Percentiles rank a stretch among this genome's conserved stretches.
Conservation (phyloP, 768 basidiomycete species). For the Phaeotremella fagi region DNA sequence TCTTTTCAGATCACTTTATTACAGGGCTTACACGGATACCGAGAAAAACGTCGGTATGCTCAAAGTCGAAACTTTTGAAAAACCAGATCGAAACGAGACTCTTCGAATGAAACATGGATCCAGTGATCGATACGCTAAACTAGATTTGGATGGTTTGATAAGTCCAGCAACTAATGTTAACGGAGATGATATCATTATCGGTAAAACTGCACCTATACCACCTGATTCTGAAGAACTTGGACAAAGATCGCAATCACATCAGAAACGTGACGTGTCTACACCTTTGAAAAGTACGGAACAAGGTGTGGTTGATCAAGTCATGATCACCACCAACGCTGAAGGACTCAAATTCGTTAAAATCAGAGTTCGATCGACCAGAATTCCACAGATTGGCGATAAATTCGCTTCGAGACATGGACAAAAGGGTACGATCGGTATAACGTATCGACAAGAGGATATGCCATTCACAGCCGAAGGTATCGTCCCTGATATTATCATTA, state of each 20-base stretch:
- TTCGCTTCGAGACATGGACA: constrained; percentile 99
- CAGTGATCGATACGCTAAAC: constrained; percentile 71
- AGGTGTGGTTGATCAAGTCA: constrained; percentile 94
- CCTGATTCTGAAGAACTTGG: constrained; percentile 96
- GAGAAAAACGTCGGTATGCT: constrained; percentile 94
- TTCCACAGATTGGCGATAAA: constrained; percentile 98
- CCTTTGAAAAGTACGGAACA: constrained; percentile 97
- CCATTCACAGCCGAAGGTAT: constrained; percentile 97
- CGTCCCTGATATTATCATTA: constrained; percentile 95
- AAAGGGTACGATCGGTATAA: constrained; percentile 99
- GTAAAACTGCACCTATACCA: constrained; percentile 95
- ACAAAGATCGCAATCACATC: constrained; percentile 87
- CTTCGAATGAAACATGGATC: constrained; percentile 96
- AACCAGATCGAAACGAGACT: constrained; percentile 86
- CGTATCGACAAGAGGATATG: constrained; percentile 99
- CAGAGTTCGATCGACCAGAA: constrained; percentile 87
- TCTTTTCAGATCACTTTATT: constrained; percentile 97
- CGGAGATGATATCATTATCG: constrained; percentile 98
- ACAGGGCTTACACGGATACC: constrained; percentile 95
- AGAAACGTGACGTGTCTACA: constrained; percentile 91
- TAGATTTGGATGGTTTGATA: constrained; percentile 93
- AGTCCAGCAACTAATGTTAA: constrained; percentile 89
- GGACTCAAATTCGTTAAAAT: constrained; percentile 98
- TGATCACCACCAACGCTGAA: constrained; percentile 92
- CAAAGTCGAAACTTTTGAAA: constrained; percentile 92